Evolutionary conservation across 106 monocot species (phyloP).

Genomic region (Ottelia alismoides): DNA sequence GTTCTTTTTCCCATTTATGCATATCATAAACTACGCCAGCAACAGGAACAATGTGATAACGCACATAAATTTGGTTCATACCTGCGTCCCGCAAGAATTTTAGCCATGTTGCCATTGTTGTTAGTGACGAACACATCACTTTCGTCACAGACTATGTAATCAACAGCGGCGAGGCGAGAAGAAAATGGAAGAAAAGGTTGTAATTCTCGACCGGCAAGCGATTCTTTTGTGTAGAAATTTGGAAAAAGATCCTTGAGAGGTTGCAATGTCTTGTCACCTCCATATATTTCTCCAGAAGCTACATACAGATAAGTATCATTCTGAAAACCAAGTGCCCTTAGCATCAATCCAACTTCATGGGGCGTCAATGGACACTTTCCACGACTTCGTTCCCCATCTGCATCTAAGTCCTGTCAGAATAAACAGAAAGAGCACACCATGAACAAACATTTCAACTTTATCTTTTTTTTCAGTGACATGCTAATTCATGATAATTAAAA

Average conservation of each 20-base stretch:
- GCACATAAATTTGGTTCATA: conserved; percentile 4
- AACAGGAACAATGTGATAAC: too few species aligned
- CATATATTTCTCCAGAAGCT: conserved; percentile 93
- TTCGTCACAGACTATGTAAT: conserved; percentile 79
- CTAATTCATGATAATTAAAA: too few species aligned
- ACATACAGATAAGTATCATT: conserved; percentile 63
- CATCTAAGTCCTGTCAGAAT: conserved; percentile 44
- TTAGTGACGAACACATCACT: conserved; percentile 89
- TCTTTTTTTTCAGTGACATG: too few species aligned
- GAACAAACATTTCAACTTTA: too few species aligned
- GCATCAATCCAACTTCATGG: too few species aligned
- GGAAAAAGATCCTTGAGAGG: conserved; percentile 77
- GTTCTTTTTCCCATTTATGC: too few species aligned
- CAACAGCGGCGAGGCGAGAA: conserved; percentile 84
- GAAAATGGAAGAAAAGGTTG: conserved; percentile 52
- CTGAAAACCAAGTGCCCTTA: conserved; percentile 76
- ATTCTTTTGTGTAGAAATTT: conserved; percentile 68
- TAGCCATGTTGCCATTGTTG: conserved; percentile 99
- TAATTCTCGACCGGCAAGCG: conserved; percentile 46
- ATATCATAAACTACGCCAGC: not conserved
- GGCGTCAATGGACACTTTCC: too few species aligned
- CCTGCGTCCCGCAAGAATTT: conserved; percentile 85
- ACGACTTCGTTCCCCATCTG: conserved; percentile 59
- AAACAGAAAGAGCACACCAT: not conserved
- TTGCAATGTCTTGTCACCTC: conserved; percentile 55